Conservation (phyloP, 257 asterid genomes). For the Solanum acaule region DNA sequence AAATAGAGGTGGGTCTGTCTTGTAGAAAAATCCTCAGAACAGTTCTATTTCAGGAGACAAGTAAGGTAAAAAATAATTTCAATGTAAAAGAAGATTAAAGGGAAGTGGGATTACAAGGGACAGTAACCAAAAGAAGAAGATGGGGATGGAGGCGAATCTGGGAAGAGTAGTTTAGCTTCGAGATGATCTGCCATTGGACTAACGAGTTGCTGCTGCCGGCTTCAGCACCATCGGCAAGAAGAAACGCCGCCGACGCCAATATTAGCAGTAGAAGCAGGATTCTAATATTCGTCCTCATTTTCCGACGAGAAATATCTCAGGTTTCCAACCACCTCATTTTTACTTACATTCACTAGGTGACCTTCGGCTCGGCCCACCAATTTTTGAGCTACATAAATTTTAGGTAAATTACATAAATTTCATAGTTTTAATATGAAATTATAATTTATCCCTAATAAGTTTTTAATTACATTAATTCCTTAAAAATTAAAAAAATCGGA, state of each 20-base stretch:
- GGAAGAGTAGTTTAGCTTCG: slow-evolving; percentile 51
- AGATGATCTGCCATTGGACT: slow-evolving; percentile 60
- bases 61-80: background rate
- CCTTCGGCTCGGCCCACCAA: too few species aligned
- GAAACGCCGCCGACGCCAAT: background rate
- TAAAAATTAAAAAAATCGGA: too few species aligned
- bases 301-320: background rate
- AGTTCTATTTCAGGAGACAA: background rate
- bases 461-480: too few species aligned
- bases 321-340: background rate
- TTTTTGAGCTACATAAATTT: too few species aligned
- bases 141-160: slow-evolving; percentile 65
- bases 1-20: background rate
- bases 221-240: slow-evolving; percentile 1
- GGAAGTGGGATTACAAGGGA: slow-evolving; percentile 56
- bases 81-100: background rate
- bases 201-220: slow-evolving; percentile 10
- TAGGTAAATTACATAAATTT: too few species aligned
- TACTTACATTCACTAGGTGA: background rate
- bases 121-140: slow-evolving; percentile 61
- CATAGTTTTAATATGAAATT: too few species aligned
- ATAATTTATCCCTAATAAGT: too few species aligned
- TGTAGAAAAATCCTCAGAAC: background rate
- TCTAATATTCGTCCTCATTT: background rate
- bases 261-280: background rate